phyloP scores from a whole-genome alignment of 257 asterid genomes.

The Solanum chiquidenum region DNA sequence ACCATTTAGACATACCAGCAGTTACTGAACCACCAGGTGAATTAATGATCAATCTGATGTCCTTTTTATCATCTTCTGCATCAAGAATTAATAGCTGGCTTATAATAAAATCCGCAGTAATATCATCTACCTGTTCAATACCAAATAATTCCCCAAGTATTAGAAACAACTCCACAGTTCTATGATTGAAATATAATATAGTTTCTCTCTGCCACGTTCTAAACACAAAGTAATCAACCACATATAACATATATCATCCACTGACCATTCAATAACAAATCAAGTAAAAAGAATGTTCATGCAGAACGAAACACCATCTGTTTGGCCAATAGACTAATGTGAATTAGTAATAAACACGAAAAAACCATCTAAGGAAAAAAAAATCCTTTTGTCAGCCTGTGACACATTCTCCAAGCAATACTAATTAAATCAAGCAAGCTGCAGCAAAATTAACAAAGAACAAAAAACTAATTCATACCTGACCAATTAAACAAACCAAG shows the following conservation, averaged over 20 bases:
- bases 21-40: constrained; percentile 97
- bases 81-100: constrained; percentile 83
- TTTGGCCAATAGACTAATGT: neutral
- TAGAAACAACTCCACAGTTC: neutral
- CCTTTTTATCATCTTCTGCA: constrained; percentile 67
- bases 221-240: neutral
- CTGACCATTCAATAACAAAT: neutral
- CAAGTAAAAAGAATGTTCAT: neutral
- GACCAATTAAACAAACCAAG: neutral
- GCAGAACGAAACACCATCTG: neutral
- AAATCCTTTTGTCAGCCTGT: neutral
- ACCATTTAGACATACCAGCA: constrained; percentile 52
- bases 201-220: neutral
- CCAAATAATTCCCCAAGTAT: neutral
- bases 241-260: neutral
- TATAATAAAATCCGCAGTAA: constrained; percentile 73
- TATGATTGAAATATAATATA: neutral
- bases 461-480: neutral
- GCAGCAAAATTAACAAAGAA: neutral
- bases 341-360: neutral
- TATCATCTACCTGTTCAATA: constrained; percentile 67
- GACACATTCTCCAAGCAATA: neutral
- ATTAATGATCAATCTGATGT: constrained; percentile 77
- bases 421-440: neutral
- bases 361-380: neutral